Evolutionary conservation across 2,329 filamentous ascomycete genomes (phyloP).

Genomic region (Akanthomyces muscarius): DNA sequence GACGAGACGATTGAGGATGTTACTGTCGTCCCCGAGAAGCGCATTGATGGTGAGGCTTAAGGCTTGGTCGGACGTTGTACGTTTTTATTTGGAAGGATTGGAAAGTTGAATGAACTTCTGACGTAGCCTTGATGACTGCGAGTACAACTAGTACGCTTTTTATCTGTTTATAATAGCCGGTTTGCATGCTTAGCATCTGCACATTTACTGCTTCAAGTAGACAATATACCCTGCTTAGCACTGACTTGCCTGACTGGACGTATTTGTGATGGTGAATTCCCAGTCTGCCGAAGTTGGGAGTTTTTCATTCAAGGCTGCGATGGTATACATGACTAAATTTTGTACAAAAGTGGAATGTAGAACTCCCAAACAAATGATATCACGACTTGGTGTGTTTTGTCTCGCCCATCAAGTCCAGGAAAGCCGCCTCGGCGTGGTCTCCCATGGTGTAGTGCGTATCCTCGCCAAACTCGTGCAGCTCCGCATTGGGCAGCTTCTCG

Average conservation of each 20-base stretch:
- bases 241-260: background rate
- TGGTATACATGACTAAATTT: background rate
- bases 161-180: conserved; percentile 11
- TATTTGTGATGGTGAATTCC: background rate
- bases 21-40: conserved; percentile 21
- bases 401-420: conserved; percentile 15
- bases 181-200: conserved; percentile 12
- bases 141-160: conserved; percentile 9
- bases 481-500: conserved; percentile 30
- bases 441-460: conserved; percentile 32
- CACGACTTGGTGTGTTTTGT: background rate
- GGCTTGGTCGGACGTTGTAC: background rate
- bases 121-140: conserved; percentile 10
- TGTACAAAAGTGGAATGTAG: background rate
- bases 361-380: no score
- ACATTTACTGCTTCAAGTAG: conserved; percentile 17
- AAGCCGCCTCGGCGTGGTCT: conserved; percentile 21
- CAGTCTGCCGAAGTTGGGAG: no score
- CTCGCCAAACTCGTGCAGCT: conserved; percentile 30
- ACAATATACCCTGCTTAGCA: conserved; percentile 19
- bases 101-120: conserved; percentile 6
- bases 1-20: conserved; percentile 80
- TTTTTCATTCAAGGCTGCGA: no score
- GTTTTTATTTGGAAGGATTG: background rate
- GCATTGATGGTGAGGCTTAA: background rate